Base-by-base conservation (phyloP, 305 asterid species). In the Fraxinus floribunda region DNA sequence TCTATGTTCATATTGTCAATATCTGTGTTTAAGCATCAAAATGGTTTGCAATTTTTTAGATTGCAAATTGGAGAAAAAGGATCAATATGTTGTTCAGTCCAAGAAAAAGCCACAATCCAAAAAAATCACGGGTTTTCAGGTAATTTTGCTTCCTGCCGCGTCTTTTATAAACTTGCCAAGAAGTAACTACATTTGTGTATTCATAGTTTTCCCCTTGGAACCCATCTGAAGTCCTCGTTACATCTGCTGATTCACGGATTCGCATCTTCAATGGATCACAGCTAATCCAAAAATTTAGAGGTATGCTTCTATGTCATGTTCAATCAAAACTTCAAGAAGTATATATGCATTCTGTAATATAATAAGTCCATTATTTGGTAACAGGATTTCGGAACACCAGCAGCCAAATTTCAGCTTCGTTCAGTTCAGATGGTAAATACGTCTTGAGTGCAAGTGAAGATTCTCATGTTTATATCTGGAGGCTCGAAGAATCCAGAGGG, bases 391-490 rank as follows among this genome's bases (percentile, higher is more conserved):
- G 93, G 57, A 97, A 97, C 85, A 91, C 97, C 0, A 90, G 90
- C 88, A 94, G 97, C 89, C 99, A 96, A 79, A 94, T 94, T 29
- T 80, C 94, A 16, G 98, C 99, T 60, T 87, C 92, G 2, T 97
- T 89, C 83, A 93, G 90, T 73, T 88, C 95, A 38, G 97, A 93
- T 0, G 98, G 98, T 5, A 91, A 79, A 77, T 93, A 94, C 55
- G 85, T 94, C 52, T 81, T 97, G 66, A 91, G 97, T 60, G 98
- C 98, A 22, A 96, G 99, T 75, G 99, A 96, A 82, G 99, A 96
- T 81, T 89, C 92, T 29, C 95, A 94, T 30, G 96, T 96, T 36
- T 94, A 90, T 77, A 89, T 96, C 62, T 96, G 99, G 99, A 94
- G 86, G 82, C 92, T 88, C 4, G 96, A 88, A 60, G 95, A 91